phyloP scores from a whole-genome alignment of 768 basidiomycete species.

The Hericium rajendrae region DNA sequence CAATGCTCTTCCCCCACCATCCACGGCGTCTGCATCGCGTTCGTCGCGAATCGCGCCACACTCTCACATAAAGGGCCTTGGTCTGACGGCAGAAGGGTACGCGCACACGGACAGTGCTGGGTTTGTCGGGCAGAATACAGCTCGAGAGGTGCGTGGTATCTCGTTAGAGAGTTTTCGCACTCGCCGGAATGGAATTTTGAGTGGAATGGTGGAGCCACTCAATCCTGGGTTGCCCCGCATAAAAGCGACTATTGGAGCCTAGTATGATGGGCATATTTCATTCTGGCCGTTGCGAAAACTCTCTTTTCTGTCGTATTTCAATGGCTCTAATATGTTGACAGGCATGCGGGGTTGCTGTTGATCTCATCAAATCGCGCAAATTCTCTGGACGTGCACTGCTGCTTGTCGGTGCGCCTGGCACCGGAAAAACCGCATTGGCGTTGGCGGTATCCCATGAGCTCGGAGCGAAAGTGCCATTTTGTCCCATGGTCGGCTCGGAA shows the following conservation, averaged over 20 bases:
- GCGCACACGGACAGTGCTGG: slow-evolving; percentile 69
- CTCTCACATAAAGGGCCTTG: slow-evolving; percentile 95
- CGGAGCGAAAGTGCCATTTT: slow-evolving; percentile 92
- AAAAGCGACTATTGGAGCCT: too few species aligned
- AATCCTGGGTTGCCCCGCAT: too few species aligned
- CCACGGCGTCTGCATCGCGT: slow-evolving; percentile 48
- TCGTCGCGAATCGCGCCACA: slow-evolving; percentile 83
- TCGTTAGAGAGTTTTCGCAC: neutral
- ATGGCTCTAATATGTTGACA: slow-evolving; percentile 19
- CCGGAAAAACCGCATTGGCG: slow-evolving; percentile 95
- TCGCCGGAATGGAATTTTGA: too few species aligned
- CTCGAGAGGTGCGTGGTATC: slow-evolving; percentile 64
- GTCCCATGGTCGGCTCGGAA: slow-evolving; percentile 97
- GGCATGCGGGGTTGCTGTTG: slow-evolving; percentile 88
- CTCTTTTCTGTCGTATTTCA: neutral
- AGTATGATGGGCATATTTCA: too few species aligned
- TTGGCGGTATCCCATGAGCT: slow-evolving; percentile 94
- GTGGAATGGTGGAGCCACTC: too few species aligned
- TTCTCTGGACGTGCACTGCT: slow-evolving; percentile 91
- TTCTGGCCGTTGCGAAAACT: too few species aligned
- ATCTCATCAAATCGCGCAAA: slow-evolving; percentile 83
- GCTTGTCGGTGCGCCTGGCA: slow-evolving; percentile 92
- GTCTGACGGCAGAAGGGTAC: slow-evolving; percentile 74
- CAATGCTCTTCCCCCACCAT: slow-evolving; percentile 64
- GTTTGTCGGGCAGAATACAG: slow-evolving; percentile 84